Evolutionary conservation across 2,329 filamentous ascomycete species (phyloP).

Genomic region (Sphaceloma murrayae): DNA sequence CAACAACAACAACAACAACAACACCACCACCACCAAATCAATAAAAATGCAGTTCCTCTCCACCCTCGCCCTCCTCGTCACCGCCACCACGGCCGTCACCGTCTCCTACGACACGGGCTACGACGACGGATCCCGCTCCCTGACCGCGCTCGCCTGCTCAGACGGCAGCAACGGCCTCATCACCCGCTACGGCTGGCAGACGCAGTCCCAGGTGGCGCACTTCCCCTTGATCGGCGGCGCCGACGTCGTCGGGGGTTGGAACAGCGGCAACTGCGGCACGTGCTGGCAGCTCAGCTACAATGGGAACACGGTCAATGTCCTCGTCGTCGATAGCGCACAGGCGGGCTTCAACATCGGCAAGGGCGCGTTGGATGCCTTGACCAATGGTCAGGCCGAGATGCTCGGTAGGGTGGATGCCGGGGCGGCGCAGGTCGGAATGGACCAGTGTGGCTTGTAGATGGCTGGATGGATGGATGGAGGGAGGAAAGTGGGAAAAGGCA

Average conservation of each 20-base stretch:
- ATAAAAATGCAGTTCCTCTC: conserved; percentile 36
- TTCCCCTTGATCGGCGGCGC: conserved; percentile 44
- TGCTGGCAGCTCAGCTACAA: conserved; percentile 45
- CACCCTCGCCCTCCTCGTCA: conserved; percentile 34
- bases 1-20: not conserved
- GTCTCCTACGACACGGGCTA: conserved; percentile 67
- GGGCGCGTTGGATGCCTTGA: conserved; percentile 41
- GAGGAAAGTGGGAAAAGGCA: not conserved
- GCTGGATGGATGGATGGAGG: not conserved
- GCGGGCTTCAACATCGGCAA: conserved; percentile 43
- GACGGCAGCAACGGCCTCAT: conserved; percentile 59
- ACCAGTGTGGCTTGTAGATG: conserved; percentile 28
- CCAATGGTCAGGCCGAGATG: conserved; percentile 35
- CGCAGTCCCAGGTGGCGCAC: conserved; percentile 36
- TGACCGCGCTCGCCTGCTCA: conserved; percentile 55
- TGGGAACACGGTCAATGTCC: conserved; percentile 39
- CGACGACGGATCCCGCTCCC: conserved; percentile 48
- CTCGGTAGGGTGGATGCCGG: conserved; percentile 34
- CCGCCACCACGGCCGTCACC: conserved; percentile 32
- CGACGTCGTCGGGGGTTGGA: conserved; percentile 40
- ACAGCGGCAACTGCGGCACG: conserved; percentile 41
- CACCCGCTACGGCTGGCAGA: conserved; percentile 50
- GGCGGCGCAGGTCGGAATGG: conserved; percentile 30
- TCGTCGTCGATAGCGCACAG: conserved; percentile 40
- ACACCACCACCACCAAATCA: not conserved